Conservation (phyloP, 768 basidiomycete species). For the Trametopsis cervina region DNA sequence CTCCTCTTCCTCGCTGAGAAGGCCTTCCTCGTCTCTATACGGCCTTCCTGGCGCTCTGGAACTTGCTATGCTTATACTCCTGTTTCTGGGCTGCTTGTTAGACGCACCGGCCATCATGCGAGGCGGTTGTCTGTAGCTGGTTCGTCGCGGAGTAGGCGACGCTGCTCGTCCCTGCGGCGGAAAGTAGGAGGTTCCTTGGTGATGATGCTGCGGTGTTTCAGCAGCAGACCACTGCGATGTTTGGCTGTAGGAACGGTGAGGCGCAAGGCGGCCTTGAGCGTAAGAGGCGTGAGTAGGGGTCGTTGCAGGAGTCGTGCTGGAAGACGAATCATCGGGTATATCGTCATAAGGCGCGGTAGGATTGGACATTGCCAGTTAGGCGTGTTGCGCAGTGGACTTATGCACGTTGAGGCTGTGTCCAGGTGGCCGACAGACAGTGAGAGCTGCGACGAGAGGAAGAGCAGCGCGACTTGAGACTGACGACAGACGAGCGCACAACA, state of each 20-base stretch:
- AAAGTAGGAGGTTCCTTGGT: conserved; percentile 65
- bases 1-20: conserved; percentile 49
- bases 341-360: conserved; percentile 8
- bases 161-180: conserved; percentile 30
- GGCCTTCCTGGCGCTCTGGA: conserved; percentile 41
- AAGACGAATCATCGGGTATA: conserved; percentile 9
- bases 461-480: too few species aligned
- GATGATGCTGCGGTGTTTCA: conserved; percentile 58
- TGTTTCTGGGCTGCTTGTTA: conserved; percentile 34
- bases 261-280: conserved; percentile 12
- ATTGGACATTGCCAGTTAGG: conserved; percentile 11
- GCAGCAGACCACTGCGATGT: conserved; percentile 52
- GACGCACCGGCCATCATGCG: conserved; percentile 50
- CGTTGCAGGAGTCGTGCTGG: conserved; percentile 10
- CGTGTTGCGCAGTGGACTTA: not conserved
- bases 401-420: not conserved
- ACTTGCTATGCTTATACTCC: conserved; percentile 61
- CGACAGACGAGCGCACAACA: not conserved
- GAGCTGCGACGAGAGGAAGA: not conserved
- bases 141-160: conserved; percentile 41
- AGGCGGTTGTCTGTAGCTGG: conserved; percentile 34
- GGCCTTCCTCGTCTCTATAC: conserved; percentile 37
- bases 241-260: conserved; percentile 32
- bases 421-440: not conserved
- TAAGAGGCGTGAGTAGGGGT: conserved; percentile 4